phyloP scores from a whole-genome alignment of 306 rosid species.

The Clitoria ternatea region DNA sequence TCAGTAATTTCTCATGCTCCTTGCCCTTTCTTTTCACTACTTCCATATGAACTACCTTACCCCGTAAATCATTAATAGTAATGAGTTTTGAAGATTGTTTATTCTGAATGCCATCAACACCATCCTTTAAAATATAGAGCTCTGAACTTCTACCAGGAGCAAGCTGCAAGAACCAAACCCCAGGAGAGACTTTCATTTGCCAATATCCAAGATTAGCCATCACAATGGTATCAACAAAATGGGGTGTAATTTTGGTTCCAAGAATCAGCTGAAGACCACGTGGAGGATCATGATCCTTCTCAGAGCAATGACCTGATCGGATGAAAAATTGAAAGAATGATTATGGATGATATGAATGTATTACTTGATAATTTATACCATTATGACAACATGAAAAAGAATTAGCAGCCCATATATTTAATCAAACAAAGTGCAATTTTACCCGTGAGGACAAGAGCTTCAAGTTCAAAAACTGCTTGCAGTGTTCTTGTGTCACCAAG shows the following conservation, averaged over 20 bases:
- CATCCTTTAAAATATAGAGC: constrained; percentile 75
- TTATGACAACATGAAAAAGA: neutral
- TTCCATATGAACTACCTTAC: constrained; percentile 90
- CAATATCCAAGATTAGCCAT: constrained; percentile 99
- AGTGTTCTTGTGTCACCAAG: constrained; percentile 86
- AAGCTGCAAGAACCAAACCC: constrained; percentile 97
- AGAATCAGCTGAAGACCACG: constrained; percentile 95
- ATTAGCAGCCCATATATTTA: neutral
- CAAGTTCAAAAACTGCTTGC: constrained; percentile 95
- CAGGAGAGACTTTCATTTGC: constrained; percentile 99
- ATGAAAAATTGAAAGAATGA: constrained; percentile 20
- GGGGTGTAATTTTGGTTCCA: constrained; percentile 82
- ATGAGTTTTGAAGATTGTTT: constrained; percentile 66
- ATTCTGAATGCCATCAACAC: constrained; percentile 49
- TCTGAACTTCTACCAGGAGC: constrained; percentile 98
- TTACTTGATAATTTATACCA: constrained; percentile 1
- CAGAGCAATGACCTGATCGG: constrained; percentile 91
- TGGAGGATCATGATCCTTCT: constrained; percentile 91
- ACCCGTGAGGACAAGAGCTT: constrained; percentile 98
- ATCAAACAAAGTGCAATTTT: constrained; percentile 21
- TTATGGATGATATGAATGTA: neutral
- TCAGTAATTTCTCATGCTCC: constrained; percentile 81
- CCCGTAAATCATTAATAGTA: constrained; percentile 80
- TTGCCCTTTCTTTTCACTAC: constrained; percentile 85
- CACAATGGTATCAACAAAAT: constrained; percentile 94